Evolutionary conservation across 805 yeast genomes (phyloP).

Genomic region (Pichia manshurica): DNA sequence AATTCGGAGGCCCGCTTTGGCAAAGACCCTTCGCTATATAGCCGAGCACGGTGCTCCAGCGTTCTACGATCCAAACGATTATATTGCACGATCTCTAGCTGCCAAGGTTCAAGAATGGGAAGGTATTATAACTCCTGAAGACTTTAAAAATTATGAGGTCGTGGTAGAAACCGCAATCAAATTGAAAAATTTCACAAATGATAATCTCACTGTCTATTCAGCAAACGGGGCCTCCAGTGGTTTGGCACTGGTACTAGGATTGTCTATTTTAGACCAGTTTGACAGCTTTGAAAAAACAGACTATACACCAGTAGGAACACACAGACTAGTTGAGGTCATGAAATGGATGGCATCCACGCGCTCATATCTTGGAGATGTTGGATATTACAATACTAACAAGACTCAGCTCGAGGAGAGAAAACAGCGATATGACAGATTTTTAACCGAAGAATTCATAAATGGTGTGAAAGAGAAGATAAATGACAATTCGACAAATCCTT

Average conservation of each 20-base stretch:
- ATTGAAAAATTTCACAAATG: slow-evolving; percentile 30
- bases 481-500: slow-evolving; percentile 51
- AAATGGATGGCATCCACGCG: slow-evolving; percentile 90
- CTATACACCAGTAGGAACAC: slow-evolving; percentile 46
- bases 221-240: slow-evolving; percentile 80
- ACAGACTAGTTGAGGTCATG: slow-evolving; percentile 76
- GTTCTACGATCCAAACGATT: slow-evolving; percentile 80
- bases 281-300: slow-evolving; percentile 34
- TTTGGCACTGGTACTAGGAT: slow-evolving; percentile 69
- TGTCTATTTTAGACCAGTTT: slow-evolving; percentile 49
- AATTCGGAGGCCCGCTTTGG: slow-evolving; percentile 54
- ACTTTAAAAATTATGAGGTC: slow-evolving; percentile 58
- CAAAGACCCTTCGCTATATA: slow-evolving; percentile 58
- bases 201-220: slow-evolving; percentile 38
- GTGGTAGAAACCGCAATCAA: slow-evolving; percentile 40
- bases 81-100: slow-evolving; percentile 59
- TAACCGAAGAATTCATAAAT: slow-evolving; percentile 53
- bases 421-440: slow-evolving; percentile 38
- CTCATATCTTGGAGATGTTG: slow-evolving; percentile 73
- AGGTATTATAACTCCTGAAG: slow-evolving; percentile 63
- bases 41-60: slow-evolving; percentile 76
- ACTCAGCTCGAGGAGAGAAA: slow-evolving; percentile 28
- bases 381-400: slow-evolving; percentile 23
- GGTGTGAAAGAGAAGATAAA: slow-evolving; percentile 45
- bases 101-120: slow-evolving; percentile 44